Base-by-base conservation (phyloP, 140 eudicot genomes). In the Anethum foeniculum region DNA sequence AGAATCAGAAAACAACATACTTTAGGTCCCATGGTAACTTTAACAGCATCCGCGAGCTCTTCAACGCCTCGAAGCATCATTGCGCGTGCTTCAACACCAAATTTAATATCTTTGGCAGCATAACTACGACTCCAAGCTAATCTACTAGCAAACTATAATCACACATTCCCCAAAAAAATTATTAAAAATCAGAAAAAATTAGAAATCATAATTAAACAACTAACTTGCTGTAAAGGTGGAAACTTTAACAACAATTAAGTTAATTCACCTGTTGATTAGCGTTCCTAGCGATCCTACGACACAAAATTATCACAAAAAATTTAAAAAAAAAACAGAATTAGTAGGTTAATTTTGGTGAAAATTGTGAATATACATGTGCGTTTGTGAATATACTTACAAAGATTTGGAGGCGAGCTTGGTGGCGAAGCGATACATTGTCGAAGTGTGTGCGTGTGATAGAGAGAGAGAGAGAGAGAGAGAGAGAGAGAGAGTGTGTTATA, bases 21-120 rank as follows among this genome's bases (percentile, higher is more conserved):
- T 84, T 87, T 88, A 11, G 92, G 92, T 1, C 90, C 90, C 92
- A 86, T 88, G 0, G 92, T 86, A 7, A 88, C 88, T 86, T 86
- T 85, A 16, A 88, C 92, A 11, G 92, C 92, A 84, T 86, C 86
- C 1, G 92, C 90, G 41, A 88, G 92, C 82, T 88, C 89, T 78
- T 88, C 90, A 10, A 88, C 90, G 44, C 92, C 92, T 18, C 86
- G 84, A 67, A 88, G 92, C 92, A 88, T 88, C 90, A 84, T 82
- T 15, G 90, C 90, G 51, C 92, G 84, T 0, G 90, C 92, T 12
- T 88, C 92, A 39, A 84, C 90, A 15, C 92, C 92, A 69, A 86
- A 88, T 46, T n/a, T 88, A 49, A 88, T 88, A 1, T 88, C 90
- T 75, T 88, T 88, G 0, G 92, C 92, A 0, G 92, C 90, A 64